Base-by-base conservation (phyloP, 176 grass and related monocot genomes). In the Oryza coarctata region DNA sequence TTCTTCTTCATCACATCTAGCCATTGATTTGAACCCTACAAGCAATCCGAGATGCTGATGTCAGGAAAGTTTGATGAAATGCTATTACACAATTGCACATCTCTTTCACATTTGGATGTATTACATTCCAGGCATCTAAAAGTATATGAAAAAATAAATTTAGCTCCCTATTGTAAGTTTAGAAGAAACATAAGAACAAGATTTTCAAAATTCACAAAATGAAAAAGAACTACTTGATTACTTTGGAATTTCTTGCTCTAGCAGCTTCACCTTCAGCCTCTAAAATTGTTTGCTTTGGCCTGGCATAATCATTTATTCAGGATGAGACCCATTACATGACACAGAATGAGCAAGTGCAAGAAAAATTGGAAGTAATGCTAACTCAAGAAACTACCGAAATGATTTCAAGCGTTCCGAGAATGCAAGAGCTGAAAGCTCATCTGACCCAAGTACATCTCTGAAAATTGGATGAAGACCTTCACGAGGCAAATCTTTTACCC, bases 281-380 rank as follows among this genome's bases (percentile, higher is more conserved):
- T 82, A 98, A 90, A 85, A 98, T 94, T 75, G 90, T 98, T 82
- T 98, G 96, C 60, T 98, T 98, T 41, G 96, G 96, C 80, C 93
- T 98, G 76, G 35, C 13, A 86, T 22, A 86, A 81, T 32, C 32
- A 87, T 69, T 28, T 27, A 86, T 52, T 57, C 20, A 86, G 38
- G 2, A 28, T 71, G 36, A 76, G 52, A 86, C 18, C 70, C 73
- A 77, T 69, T 84, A 68, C 63, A 63, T 55, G 39, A 75, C 20
- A 82, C 22, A 74, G 57, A 76, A 78, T 71, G 3, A 84, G 76
- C 6, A 83, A 79, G 74, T 75, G 55, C 61, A 75, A 64, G 52
- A 49, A 73, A 74, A 78, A 68, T 23, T 8, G 55, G 20, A 31
- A n/a, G 25, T 44, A 82, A 33, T n/a, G 27, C 5, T 17, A 57